Evolutionary conservation across 1,139 yeast genomes (phyloP).

Genomic region (Protomyces inouyei): DNA sequence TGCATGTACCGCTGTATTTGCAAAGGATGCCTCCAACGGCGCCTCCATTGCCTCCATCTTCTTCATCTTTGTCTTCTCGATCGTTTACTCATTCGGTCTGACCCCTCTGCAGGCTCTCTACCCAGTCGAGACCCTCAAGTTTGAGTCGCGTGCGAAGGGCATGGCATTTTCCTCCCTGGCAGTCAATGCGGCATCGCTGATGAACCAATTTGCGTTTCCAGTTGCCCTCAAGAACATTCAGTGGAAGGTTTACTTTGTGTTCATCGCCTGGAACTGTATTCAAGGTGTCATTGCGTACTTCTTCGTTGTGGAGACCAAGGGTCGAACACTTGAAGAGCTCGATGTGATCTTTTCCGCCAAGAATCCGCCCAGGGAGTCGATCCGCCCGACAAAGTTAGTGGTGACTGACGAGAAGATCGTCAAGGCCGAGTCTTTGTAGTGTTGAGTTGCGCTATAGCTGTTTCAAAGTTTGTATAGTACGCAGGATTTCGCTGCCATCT

Average conservation of each 20-base stretch:
- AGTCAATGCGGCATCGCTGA: conserved; percentile 35
- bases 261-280: conserved; percentile 28
- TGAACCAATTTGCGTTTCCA: conserved; percentile 53
- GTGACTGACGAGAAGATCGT: not conserved
- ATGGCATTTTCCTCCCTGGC: conserved; percentile 34
- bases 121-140: conserved; percentile 44
- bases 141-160: conserved; percentile 42
- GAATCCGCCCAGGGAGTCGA: not conserved
- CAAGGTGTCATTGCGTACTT: conserved; percentile 39
- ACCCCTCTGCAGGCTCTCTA: conserved; percentile 40
- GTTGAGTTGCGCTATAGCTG: no score
- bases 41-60: conserved; percentile 35
- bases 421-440: not conserved
- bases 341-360: not conserved
- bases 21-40: conserved; percentile 24
- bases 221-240: conserved; percentile 56
- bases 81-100: conserved; percentile 32
- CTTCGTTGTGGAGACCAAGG: conserved; percentile 47
- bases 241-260: conserved; percentile 60
- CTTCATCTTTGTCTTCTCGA: conserved; percentile 34
- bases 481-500: no score
- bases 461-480: no score
- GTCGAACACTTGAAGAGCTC: conserved; percentile 35
- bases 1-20: conserved; percentile 35
- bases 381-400: not conserved